Percentiles rank a stretch among this genome's conserved stretches.
These are phyloP conservation scores for Nepenthes alata DNA, from an alignment of 179 eudicot species.

Conservation along the genomic window DNA sequence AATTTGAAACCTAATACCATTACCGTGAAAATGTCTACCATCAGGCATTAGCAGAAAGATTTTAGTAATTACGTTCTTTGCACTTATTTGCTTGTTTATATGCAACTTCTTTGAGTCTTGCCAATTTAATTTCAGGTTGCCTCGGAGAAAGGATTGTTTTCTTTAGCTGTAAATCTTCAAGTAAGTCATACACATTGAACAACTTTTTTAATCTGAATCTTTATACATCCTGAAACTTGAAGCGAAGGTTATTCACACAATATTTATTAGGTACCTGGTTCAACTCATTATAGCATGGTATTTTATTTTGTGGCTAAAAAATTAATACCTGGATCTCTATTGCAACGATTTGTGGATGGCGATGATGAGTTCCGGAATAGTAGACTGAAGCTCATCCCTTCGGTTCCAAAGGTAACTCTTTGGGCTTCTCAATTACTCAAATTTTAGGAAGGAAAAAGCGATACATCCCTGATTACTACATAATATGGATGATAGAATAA, in stretches of 20 bases:
- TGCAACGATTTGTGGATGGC: constrained; percentile 96
- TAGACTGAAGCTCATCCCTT: constrained; percentile 89
- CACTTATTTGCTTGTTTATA: background rate
- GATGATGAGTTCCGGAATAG: constrained; percentile 98
- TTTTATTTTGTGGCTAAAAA: constrained; percentile 73
- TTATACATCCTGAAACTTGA: background rate
- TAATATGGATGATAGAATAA: too few species aligned
- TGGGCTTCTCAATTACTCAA: background rate
- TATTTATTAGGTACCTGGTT: constrained; percentile 71
- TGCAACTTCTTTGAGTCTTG: background rate
- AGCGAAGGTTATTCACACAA: background rate
- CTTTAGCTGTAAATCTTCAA: constrained; percentile 76
- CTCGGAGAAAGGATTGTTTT: constrained; percentile 73
- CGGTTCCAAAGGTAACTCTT: constrained; percentile 78
- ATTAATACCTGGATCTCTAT: constrained; percentile 67
- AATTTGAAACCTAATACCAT: too few species aligned
- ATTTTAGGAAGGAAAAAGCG: too few species aligned
- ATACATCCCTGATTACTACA: too few species aligned
- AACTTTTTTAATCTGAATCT: background rate
- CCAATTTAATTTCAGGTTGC: constrained; percentile 53
- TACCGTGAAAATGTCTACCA: too few species aligned
- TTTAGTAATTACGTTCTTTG: background rate
- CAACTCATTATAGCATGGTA: constrained; percentile 96
- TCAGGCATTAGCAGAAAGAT: too few species aligned
- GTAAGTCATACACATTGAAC: constrained; percentile 32